Base-by-base conservation (phyloP, 331 rosid species). In the Spiraea crenata region DNA sequence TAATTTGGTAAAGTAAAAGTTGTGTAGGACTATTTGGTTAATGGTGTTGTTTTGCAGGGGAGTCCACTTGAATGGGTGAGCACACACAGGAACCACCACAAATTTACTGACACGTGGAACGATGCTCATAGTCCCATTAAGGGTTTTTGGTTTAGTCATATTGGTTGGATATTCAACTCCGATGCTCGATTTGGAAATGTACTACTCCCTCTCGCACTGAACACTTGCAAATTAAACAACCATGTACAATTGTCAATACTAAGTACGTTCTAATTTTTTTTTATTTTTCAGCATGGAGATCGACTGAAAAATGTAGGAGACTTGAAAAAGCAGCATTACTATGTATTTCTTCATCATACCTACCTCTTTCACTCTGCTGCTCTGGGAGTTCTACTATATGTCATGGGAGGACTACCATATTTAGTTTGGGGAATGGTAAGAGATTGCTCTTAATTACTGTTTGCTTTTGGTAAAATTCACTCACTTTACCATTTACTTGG, bases 61-160 rank as follows among this genome's bases (percentile, higher is more conserved):
- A 90, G 79, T 38, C 96, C 98, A 48, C 85, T 89, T 44, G 95
- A 89, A 52, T 92, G 98, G 96, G 96, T 92, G 48, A 92, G 98
- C 79, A 92, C 93, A 19, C 98, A 92, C 67, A 84, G 98, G 71
- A 87, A 82, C 79, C 98, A 92, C 40, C 98, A 92, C 74, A 93
- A 85, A 67, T 92, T 85, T 58, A 82, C 89, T 75, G 31, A 25
- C 31, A 25, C 31, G 31, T 25, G 31, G 31, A 25, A 25, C 31
- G 31, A 25, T 25, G 31, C 93, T 89, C 77, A 81, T 89, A 89
- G 89, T 66, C 98, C 98, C 41, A 55, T 40, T 3, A 89, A 87
- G 68, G 98, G 95, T 48, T 92, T 92, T 72, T 89, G 96, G 98
- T 89, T 84, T 76, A 92, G 98, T 47, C 98, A 92, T 51, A 74